Percentiles rank a stretch among this genome's conserved stretches.
Evolutionary conservation across 257 asterid species (phyloP).

Genomic region (Jacaranda mimosifolia): DNA sequence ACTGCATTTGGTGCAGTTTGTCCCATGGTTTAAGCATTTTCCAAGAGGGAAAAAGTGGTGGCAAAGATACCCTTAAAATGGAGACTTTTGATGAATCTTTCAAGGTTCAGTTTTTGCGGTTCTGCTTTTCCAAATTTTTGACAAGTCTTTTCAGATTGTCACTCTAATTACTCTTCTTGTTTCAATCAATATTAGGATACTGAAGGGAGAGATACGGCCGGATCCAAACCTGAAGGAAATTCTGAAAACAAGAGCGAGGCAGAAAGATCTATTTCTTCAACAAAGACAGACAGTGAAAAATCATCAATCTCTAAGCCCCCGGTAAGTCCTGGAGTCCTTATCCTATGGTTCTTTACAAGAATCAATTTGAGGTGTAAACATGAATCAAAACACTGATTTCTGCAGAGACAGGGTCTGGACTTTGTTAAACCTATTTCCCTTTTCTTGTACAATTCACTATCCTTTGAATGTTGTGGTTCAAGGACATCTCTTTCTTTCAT

Average conservation of each 20-base stretch:
- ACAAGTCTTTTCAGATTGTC: not conserved
- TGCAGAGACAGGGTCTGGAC: not conserved
- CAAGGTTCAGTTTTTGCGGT: slow-evolving; percentile 56
- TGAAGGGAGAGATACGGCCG: slow-evolving; percentile 44
- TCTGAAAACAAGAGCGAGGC: slow-evolving; percentile 59
- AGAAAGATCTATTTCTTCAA: slow-evolving; percentile 55
- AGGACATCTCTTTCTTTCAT: not conserved
- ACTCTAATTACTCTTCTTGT: slow-evolving; percentile 9
- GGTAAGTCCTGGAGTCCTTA: slow-evolving; percentile 51
- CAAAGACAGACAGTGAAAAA: slow-evolving; percentile 70
- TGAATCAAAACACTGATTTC: not conserved
- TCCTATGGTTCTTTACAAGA: not conserved
- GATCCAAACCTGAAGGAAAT: slow-evolving; percentile 52
- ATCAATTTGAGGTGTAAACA: not conserved
- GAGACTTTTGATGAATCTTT: slow-evolving; percentile 65
- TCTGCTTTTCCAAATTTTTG: slow-evolving; percentile 17
- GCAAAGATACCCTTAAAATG: slow-evolving; percentile 68
- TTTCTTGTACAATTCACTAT: slow-evolving; percentile 18
- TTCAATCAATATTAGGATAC: slow-evolving; percentile 41
- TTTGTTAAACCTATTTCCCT: not conserved
- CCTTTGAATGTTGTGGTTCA: not conserved
- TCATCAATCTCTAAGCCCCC: slow-evolving; percentile 58
- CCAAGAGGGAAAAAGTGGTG: slow-evolving; percentile 69
- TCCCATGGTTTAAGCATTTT: slow-evolving; percentile 87
- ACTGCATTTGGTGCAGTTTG: slow-evolving; percentile 60